phyloP scores from a whole-genome alignment of 2,329 filamentous ascomycete genomes.

The Ophiostoma perfectum region DNA sequence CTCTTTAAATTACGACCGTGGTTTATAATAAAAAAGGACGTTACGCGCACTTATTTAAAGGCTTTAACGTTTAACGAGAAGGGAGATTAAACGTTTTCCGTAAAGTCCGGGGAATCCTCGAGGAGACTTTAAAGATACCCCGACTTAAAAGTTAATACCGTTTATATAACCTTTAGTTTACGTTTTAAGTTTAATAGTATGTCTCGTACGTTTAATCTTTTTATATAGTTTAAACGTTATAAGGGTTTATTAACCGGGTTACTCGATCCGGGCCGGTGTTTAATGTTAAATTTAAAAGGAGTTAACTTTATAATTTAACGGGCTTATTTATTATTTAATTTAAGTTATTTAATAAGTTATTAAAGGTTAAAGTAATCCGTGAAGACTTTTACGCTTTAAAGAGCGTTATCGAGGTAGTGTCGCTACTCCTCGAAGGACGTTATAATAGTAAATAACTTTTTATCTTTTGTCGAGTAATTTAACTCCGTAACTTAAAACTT shows the following conservation, averaged over 20 bases:
- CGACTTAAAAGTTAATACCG: background rate
- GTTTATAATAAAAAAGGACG: too few species aligned
- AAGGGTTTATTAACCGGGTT: too few species aligned
- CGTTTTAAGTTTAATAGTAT: background rate
- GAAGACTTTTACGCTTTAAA: background rate
- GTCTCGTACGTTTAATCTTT: too few species aligned
- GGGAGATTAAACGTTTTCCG: background rate
- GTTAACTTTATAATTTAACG: slow-evolving; percentile 2
- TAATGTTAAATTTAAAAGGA: too few species aligned
- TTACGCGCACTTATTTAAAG: too few species aligned
- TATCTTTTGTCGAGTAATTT: background rate
- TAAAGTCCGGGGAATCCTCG: background rate
- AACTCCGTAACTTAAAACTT: background rate
- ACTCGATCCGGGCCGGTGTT: too few species aligned
- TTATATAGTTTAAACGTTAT: background rate
- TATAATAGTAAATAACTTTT: background rate
- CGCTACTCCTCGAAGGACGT: background rate
- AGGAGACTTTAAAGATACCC: background rate
- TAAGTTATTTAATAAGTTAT: background rate
- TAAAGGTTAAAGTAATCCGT: background rate
- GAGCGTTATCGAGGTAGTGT: too few species aligned
- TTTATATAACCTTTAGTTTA: background rate
- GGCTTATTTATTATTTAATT: background rate
- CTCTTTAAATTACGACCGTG: too few species aligned
- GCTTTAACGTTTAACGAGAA: background rate